A percentile compares a stretch with the other conserved stretches of the same genome.
Conservation (phyloP, 306 rosid genomes). For the Medicago truncatula region MtrunA17r5.0-ANR NC_053044.1:39227001-39227500, state of each 20-base stretch:
- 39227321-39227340: constrained; percentile 28
- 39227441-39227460: too few species aligned
- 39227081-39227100: neutral
- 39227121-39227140: constrained; percentile 36
- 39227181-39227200: constrained; percentile 56
- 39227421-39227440: neutral
- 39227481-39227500: too few species aligned
- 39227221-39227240: constrained; percentile 41
- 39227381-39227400: constrained; percentile 31
- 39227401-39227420: constrained; percentile 30
- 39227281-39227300: constrained; percentile 45
- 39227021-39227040: neutral
- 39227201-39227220: constrained; percentile 33
- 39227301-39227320: constrained; percentile 38
- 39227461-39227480: too few species aligned
- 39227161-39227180: neutral
- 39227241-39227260: constrained; percentile 41
- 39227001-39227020: neutral
- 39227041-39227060: too few species aligned
- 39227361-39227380: neutral
- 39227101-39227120: neutral
- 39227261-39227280: constrained; percentile 21
- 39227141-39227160: constrained; percentile 53
- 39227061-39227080: neutral
- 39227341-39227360: neutral